A percentile compares a stretch with the other conserved stretches of the same genome.
phyloP scores from a whole-genome alignment of 2,329 filamentous ascomycete species.

The Tolypocladium endophyticum region DNA sequence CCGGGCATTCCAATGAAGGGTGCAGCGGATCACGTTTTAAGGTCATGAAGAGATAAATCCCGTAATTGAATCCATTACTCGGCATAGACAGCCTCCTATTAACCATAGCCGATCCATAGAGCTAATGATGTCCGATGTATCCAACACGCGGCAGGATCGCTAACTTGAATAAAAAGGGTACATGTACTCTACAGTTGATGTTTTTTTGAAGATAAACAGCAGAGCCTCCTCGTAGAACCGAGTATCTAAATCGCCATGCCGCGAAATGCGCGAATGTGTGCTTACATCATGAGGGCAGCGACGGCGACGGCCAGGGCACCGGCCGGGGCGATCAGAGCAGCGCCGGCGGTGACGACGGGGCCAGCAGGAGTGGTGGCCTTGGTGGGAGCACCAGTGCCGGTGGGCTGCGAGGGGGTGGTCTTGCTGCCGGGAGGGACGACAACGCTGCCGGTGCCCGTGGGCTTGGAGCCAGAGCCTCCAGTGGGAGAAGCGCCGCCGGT shows the following conservation, averaged over 20 bases:
- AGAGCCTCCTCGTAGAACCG: not conserved
- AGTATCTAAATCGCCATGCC: not conserved
- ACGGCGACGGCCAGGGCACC: slow-evolving; percentile 8
- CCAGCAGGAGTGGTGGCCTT: not conserved
- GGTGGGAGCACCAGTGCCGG: slow-evolving; percentile 1
- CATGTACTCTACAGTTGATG: not conserved
- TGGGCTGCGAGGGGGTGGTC: slow-evolving; percentile 1
- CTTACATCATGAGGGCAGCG: slow-evolving; percentile 4
- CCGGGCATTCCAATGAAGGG: too few species aligned
- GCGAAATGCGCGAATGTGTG: not conserved
- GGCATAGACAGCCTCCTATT: not conserved
- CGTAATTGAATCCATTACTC: not conserved
- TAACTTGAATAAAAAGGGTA: not conserved
- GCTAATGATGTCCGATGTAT: not conserved
- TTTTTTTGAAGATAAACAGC: not conserved
- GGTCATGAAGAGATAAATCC: not conserved
- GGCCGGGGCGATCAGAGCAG: slow-evolving; percentile 7
- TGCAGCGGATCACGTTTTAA: not conserved
- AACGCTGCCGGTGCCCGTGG: not conserved
- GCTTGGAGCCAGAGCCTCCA: not conserved
- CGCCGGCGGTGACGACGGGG: slow-evolving; percentile 7
- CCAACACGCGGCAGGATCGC: not conserved
- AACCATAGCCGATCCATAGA: not conserved
- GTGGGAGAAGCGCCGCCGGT: not conserved
- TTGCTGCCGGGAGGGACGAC: not conserved